A percentile compares a stretch with the other conserved stretches of the same genome.
These are phyloP conservation scores for Elongisporangium prolatum DNA, from an alignment of 352 stramenopile species.

Conservation along the genomic window DNA sequence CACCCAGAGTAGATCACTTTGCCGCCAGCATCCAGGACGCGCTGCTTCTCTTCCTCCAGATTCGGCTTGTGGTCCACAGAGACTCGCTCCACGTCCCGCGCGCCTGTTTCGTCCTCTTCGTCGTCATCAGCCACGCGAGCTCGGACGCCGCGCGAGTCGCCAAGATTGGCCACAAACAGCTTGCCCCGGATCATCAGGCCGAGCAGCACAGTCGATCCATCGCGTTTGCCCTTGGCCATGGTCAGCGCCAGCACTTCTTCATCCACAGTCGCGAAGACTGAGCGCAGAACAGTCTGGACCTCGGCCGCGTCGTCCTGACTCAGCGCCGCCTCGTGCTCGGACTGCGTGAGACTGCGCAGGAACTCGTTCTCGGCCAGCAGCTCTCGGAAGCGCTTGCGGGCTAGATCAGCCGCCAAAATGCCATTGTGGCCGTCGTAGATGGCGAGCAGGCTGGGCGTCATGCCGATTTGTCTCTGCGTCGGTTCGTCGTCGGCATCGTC, in stretches of 20 bases:
- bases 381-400: conserved; percentile 49
- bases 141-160: conserved; percentile 68
- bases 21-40: conserved; percentile 58
- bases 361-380: conserved; percentile 44
- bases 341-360: conserved; percentile 40
- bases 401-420: conserved; percentile 60
- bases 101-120: conserved; percentile 9
- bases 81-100: conserved; percentile 31
- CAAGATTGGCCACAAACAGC: conserved; percentile 74
- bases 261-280: conserved; percentile 58
- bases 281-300: conserved; percentile 44
- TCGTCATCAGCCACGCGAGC: conserved; percentile 26
- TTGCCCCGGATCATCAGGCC: conserved; percentile 63
- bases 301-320: conserved; percentile 39
- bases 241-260: conserved; percentile 70
- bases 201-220: conserved; percentile 74
- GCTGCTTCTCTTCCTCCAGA: conserved; percentile 47
- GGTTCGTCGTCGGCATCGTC: conserved; percentile 19
- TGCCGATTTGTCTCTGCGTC: neutral
- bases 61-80: conserved; percentile 82
- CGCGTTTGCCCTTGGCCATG: conserved; percentile 59
- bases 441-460: conserved; percentile 50
- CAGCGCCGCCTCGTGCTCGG: conserved; percentile 21
- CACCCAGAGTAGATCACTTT: conserved; percentile 81
- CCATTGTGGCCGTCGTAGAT: conserved; percentile 81